Evolutionary conservation across 2,329 filamentous ascomycete genomes (phyloP), one percentile per base, ranked within the genome.

Genomic region (Cercospora sp.): DNA sequence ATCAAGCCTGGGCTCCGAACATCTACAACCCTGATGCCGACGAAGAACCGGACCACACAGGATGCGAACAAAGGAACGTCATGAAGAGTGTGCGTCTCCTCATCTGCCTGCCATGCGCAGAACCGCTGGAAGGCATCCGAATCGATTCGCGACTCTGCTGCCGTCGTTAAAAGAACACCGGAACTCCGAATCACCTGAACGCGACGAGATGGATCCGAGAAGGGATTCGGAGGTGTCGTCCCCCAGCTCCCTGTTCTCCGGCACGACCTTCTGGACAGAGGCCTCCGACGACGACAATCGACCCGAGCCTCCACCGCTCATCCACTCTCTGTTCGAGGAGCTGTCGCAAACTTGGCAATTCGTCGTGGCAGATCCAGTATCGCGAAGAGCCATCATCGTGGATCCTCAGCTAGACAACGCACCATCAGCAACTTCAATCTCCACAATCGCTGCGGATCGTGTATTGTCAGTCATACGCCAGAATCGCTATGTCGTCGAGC

Each of bases 321-420:
- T 79, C 24, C 74, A 78, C 68, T 71, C 69, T 5, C 57, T 76
- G 3, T 81, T 75, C 69, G 83, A 85, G 66, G 62, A 72, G 0
- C 71, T 71, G 7, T 85, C 88, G 0, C 81, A 80, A 16, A 88
- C 87, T 12, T 89, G 85, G 85, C 88, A 89, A 74, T 89, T 88
- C 69, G 71, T 90, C 0, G 83, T 90, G 1, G 85, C 82, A 0
- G 87, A 89, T 69, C 82, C 85, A 0, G 66, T 75, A 0, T 86
- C 85, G 0, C 74, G 71, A 0, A 74, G 72, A 0, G 85, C 86
- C 0, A 84, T 82, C 66, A 86, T 90, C 58, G 89, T 90, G 72
- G 89, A 90, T 72, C 81, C 88, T 0, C 88, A 90, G 0, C 74
- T 90, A 3, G 84, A 90, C 74, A 89, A 83, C 68, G 83, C 82